These are phyloP conservation scores for Aspergillus caelatus DNA, from an alignment of 2,329 filamentous ascomycete genomes.

Conservation along the genomic window DNA sequence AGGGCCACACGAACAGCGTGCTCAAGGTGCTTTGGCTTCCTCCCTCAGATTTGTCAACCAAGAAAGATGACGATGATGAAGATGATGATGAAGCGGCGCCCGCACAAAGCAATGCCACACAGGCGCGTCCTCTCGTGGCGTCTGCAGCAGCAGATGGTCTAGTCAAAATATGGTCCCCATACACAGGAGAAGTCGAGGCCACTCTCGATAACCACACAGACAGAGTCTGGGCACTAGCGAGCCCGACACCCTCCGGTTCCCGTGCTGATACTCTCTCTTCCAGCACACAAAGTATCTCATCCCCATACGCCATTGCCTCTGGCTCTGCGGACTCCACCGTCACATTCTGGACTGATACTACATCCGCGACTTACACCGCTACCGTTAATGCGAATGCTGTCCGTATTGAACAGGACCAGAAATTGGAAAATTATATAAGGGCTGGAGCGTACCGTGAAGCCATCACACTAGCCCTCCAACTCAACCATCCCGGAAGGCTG, in stretches of 20 bases:
- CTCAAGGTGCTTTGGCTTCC: constrained; percentile 90
- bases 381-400: constrained; percentile 73
- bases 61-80: constrained; percentile 38
- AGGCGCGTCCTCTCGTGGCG: constrained; percentile 57
- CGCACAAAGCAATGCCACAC: constrained; percentile 32
- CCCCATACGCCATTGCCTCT: constrained; percentile 75
- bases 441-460: constrained; percentile 88
- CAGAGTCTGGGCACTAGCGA: constrained; percentile 89
- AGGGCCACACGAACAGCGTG: constrained; percentile 94
- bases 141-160: constrained; percentile 92
- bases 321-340: constrained; percentile 91
- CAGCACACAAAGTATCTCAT: constrained; percentile 33
- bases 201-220: constrained; percentile 98
- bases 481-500: constrained; percentile 90
- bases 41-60: constrained; percentile 43
- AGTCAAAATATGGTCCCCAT: constrained; percentile 94
- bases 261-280: constrained; percentile 33
- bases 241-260: constrained; percentile 49
- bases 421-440: constrained; percentile 89
- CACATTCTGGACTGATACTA: constrained; percentile 95
- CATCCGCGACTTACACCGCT: constrained; percentile 73
- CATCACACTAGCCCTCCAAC: constrained; percentile 85
- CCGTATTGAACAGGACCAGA: constrained; percentile 90
- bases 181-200: constrained; percentile 78
- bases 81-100: constrained; percentile 31